These are phyloP conservation scores for Magnolia kwangsiensis DNA, from an alignment of 164 flowering plant genomes.

Conservation along the genomic window DNA sequence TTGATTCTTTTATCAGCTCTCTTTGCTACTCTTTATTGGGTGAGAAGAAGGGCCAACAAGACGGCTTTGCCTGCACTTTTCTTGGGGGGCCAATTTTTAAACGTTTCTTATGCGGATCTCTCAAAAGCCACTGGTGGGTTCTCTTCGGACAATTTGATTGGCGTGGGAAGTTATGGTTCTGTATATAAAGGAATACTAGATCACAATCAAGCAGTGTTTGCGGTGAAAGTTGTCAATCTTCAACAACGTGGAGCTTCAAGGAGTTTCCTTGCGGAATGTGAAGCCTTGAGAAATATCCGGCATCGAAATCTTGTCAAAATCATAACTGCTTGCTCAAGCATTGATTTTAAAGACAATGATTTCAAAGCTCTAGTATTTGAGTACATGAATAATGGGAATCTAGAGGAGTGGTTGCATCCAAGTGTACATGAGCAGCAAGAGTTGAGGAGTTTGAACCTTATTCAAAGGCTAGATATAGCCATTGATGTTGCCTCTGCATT, in stretches of 20 bases:
- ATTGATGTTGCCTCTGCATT: conserved; percentile 9
- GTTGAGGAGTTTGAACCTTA: background rate
- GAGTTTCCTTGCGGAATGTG: conserved; percentile 13
- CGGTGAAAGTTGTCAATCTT: conserved; percentile 12
- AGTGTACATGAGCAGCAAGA: background rate
- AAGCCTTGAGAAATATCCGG: conserved; percentile 6
- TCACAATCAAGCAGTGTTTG: background rate
- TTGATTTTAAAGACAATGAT: conserved; percentile 8
- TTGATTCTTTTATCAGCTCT: background rate
- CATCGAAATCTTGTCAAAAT: conserved; percentile 14
- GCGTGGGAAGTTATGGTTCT: conserved; percentile 12
- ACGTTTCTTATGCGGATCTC: conserved; percentile 7
- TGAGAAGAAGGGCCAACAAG: background rate
- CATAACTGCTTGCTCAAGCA: conserved; percentile 15
- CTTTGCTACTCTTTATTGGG: background rate
- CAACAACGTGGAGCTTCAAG: conserved; percentile 9
- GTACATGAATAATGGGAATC: conserved; percentile 15
- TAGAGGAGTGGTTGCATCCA: conserved; percentile 17
- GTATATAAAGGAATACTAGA: conserved; percentile 8
- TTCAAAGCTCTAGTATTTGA: conserved; percentile 18
- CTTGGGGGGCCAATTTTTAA: background rate
- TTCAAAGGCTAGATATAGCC: conserved; percentile 2
- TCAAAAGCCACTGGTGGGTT: conserved; percentile 7
- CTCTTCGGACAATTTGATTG: conserved; percentile 10
- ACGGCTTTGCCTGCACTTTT: background rate